These are phyloP conservation scores for Suillus fuscotomentosus DNA, from an alignment of 768 basidiomycete genomes.

Conservation along the genomic window DNA sequence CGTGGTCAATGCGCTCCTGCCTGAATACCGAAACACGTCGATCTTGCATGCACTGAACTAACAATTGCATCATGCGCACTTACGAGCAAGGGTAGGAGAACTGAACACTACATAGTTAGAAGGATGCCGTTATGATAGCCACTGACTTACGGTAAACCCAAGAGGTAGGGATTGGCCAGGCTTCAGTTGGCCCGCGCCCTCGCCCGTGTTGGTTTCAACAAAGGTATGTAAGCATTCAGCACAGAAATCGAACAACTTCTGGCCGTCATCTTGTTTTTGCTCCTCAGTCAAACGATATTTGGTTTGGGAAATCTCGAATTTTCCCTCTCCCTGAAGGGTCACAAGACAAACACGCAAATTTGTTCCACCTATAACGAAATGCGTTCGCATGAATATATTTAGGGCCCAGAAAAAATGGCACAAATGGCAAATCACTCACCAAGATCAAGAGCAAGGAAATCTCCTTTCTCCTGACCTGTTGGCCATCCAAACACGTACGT, in stretches of 20 bases:
- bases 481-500: slow-evolving; percentile 98
- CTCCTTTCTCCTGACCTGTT: slow-evolving; percentile 82
- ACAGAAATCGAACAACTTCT: slow-evolving; percentile 95
- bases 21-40: slow-evolving; percentile 36
- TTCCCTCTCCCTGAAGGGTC: slow-evolving; percentile 85
- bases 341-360: slow-evolving; percentile 99
- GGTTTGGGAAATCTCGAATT: slow-evolving; percentile 96
- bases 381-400: slow-evolving; percentile 3
- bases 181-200: slow-evolving; percentile 47
- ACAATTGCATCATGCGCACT: slow-evolving; percentile 31
- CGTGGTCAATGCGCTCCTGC: slow-evolving; percentile 94
- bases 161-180: slow-evolving; percentile 68
- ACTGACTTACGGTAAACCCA: slow-evolving; percentile 86
- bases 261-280: slow-evolving; percentile 97
- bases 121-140: slow-evolving; percentile 4
- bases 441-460: slow-evolving; percentile 87
- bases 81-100: slow-evolving; percentile 96
- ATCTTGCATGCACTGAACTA: background rate
- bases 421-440: slow-evolving; percentile 45
- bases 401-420: background rate
- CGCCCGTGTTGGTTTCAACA: slow-evolving; percentile 66
- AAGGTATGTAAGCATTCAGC: slow-evolving; percentile 91
- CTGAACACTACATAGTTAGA: slow-evolving; percentile 31
- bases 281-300: slow-evolving; percentile 97
- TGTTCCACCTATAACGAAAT: slow-evolving; percentile 67